Conservation (phyloP, 805 yeast genomes). For the Dipodascopsis uninucleata region DNA sequence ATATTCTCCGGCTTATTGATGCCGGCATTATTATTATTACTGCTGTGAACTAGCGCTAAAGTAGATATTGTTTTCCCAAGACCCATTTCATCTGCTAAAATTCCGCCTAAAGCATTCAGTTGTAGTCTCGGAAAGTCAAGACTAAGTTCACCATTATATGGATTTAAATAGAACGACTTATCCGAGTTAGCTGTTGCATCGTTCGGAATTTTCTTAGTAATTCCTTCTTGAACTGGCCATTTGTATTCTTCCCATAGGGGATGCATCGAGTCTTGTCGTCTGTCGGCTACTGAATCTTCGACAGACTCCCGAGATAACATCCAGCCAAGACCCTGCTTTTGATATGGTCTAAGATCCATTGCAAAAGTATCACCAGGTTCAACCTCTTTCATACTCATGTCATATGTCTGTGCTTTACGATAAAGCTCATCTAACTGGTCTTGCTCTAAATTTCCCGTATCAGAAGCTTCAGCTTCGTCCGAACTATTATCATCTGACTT, state of each 20-base stretch:
- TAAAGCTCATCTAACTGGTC: conserved; percentile 78
- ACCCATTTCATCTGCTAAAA: conserved; percentile 96
- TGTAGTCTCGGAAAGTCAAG: conserved; percentile 57
- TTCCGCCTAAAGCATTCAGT: conserved; percentile 69
- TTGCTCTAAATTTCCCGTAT: conserved; percentile 43
- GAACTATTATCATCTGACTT: conserved; percentile 29
- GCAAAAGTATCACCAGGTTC: conserved; percentile 55
- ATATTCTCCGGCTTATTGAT: not conserved
- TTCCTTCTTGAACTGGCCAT: conserved; percentile 59
- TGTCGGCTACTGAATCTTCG: conserved; percentile 34
- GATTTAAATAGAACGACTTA: conserved; percentile 29
- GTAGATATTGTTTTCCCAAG: conserved; percentile 89
- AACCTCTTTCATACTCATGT: conserved; percentile 57
- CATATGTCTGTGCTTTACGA: conserved; percentile 62
- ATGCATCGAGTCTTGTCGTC: conserved; percentile 55
- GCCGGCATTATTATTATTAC: not conserved
- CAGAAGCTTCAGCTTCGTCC: conserved; percentile 33
- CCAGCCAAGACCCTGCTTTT: conserved; percentile 57
- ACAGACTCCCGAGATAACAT: conserved; percentile 32
- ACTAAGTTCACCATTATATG: conserved; percentile 50
- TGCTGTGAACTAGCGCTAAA: conserved; percentile 57
- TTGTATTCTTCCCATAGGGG: conserved; percentile 79
- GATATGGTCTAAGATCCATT: conserved; percentile 67
- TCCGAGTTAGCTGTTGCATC: conserved; percentile 16
- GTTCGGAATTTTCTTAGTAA: not conserved